Conservation (phyloP, 148 eudicot genomes). For the Camellia granthamiana region DNA sequence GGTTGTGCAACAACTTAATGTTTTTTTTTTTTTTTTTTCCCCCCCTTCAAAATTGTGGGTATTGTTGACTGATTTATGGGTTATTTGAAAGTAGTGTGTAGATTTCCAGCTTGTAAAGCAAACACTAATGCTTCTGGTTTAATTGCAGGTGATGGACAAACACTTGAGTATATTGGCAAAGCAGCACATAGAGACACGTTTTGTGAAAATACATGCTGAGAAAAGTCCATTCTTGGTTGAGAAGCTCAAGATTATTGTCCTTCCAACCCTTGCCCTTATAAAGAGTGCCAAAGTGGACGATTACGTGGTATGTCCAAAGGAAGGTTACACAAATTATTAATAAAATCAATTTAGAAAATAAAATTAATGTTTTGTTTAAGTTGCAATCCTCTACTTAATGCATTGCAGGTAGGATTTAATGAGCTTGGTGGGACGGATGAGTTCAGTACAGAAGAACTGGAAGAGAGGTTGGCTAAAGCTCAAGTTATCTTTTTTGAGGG, state of each 20-base stretch:
- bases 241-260: conserved; percentile 83
- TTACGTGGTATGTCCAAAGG: conserved; percentile 62
- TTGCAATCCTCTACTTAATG: conserved; percentile 1
- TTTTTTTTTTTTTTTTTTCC: neutral
- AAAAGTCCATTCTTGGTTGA: conserved; percentile 93
- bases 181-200: conserved; percentile 92
- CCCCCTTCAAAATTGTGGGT: neutral
- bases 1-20: neutral
- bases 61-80: neutral
- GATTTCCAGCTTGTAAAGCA: neutral
- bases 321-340: neutral
- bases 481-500: conserved; percentile 75
- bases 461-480: conserved; percentile 80
- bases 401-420: conserved; percentile 82
- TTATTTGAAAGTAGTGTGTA: neutral
- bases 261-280: conserved; percentile 87
- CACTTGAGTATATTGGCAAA: conserved; percentile 80
- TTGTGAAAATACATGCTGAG: conserved; percentile 83
- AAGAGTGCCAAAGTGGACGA: conserved; percentile 93
- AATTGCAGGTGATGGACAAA: conserved; percentile 87
- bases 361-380: neutral
- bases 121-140: neutral
- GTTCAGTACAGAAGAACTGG: conserved; percentile 88
- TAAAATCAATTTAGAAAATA: neutral
- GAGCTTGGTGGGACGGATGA: conserved; percentile 88